Base-by-base conservation (phyloP, 495 filamentous ascomycete species). In the Penicillium nucicola region DNA sequence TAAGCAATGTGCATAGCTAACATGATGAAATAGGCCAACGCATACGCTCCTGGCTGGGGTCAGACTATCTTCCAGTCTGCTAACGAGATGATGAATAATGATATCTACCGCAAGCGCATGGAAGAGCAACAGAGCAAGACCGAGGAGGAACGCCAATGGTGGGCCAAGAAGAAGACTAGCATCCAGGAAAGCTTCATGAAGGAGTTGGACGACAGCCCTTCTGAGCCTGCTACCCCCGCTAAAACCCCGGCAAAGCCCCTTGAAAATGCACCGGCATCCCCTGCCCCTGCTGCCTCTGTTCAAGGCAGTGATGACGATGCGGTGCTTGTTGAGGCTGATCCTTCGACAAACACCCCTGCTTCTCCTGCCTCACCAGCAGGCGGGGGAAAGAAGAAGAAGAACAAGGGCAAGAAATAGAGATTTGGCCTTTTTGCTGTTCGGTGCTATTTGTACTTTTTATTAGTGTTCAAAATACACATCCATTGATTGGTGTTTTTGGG, bases 11-110 rank as follows among this genome's bases (percentile, higher is more conserved):
- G 19, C 31, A 1, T 47, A 44, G 20, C 18, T 55, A 44, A 55
- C 17, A 38, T 36, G 12, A 15, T 25, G 20, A 45, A 58, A 13
- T 32, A 87, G 89, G 93, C 93, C 45, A 98, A 97, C 62, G 91
- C 87, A 18, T 87, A 96, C 52, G 71, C 77, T 5, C 83, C 88
- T 10, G 83, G 84, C 57, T 98, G 93, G 93, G 93, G 93, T 56
- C 86, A 92, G 60, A 83, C 77, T 19, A 97, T 98, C 62, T 98
- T 98, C 78, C 93, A 98, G 69, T 88, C 86, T 18, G 95, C 93
- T 34, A 88, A 87, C 51, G 88, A 91, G 64, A 91, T 92, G 76
- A 78, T 84, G 45, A 82, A 87, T 52, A 88, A 89, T 57, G 70
- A 69, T 6, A 65, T 79, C 10, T 72, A 87, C 57, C 82, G 84